Evolutionary conservation across 495 filamentous ascomycete species (phyloP), one percentile per base, ranked within the genome.

Genomic region (Cercophora scortea): DNA sequence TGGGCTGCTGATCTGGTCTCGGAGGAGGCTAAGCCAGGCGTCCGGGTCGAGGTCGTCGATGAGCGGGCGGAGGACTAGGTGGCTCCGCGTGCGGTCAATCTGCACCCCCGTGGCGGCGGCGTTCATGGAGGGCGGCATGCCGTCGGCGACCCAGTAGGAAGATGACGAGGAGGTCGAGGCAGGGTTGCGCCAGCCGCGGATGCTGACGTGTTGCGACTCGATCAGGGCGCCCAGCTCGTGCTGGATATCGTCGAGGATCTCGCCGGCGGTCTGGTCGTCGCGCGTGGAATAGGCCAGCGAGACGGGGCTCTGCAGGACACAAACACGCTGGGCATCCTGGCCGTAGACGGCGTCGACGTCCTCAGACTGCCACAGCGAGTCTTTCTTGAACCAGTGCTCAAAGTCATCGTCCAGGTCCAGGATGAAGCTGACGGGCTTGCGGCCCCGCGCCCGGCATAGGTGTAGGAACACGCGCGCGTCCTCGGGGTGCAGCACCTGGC

Each of bases 301-400:
- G 70, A 89, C 88, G 1, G 90, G 90, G 18, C 90, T 90, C 65
- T 96, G 90, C 50, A 96, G 70, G 64, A 96, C 94, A 74, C 87
- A 91, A 5, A 86, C 88, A 52, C 90, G 77, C 19, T 86, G 88
- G 46, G 93, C 89, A 67, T 96, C 90, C 66, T 94, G 88, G 53
- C 76, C 89, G 45, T 93, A 84, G 57, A 96, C 90, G 35, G 90
- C 89, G 57, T 89, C 89, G 10, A 96, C 76, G 63, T 95, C 88
- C 66, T 96, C 90, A 2, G 89, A 94, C 69, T 96, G 90, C 90
- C 90, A 96, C 32, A 96, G 79, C 19, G 89, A 94, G 69, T 96
- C 90, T 70, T 96, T 96, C 82, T 96, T 96, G 82, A 96, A 95
- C 73, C 83, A 96, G 68, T 87, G 90, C 64, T 95, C 90, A 48